These are phyloP conservation scores for Dianthus caryophyllus DNA, from an alignment of 148 eudicot genomes.

Conservation along the genomic window DNA sequence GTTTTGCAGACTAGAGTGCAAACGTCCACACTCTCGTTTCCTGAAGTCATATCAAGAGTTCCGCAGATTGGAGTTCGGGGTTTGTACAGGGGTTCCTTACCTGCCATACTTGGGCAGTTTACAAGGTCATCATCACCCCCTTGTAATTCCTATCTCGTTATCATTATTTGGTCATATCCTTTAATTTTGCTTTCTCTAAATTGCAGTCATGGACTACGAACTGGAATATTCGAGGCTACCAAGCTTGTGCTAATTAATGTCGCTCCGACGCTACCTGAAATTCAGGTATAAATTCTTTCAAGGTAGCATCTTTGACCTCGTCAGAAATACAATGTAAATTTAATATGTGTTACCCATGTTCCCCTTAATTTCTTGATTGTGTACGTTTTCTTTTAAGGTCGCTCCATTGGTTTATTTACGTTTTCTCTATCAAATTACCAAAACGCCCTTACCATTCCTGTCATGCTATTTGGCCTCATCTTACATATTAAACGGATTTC, in stretches of 20 bases:
- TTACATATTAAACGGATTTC: too few relatives aligned
- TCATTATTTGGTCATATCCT: background rate
- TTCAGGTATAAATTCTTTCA: slow-evolving; percentile 52
- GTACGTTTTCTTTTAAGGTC: too few relatives aligned
- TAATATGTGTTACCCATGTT: background rate
- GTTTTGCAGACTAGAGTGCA: slow-evolving; percentile 78
- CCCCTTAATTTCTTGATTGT: too few relatives aligned
- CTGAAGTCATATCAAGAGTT: slow-evolving; percentile 74
- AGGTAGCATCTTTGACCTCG: background rate
- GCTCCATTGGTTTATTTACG: too few relatives aligned
- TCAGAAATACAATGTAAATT: background rate
- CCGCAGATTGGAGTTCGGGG: slow-evolving; percentile 81
- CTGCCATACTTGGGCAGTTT: slow-evolving; percentile 93
- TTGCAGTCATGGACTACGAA: slow-evolving; percentile 92
- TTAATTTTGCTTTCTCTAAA: slow-evolving; percentile 12
- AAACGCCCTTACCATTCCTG: too few relatives aligned
- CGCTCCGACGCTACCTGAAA: slow-evolving; percentile 74
- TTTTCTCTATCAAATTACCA: too few relatives aligned
- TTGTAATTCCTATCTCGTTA: background rate
- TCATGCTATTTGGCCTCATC: too few relatives aligned
- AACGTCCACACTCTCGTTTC: slow-evolving; percentile 78
- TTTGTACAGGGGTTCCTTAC: slow-evolving; percentile 81
- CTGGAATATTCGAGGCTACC: slow-evolving; percentile 90
- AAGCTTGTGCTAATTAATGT: slow-evolving; percentile 69
- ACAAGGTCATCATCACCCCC: slow-evolving; percentile 50